Evolutionary conservation across 305 asterid genomes (phyloP), one percentile per base, ranked within the genome.

Genomic region (Fraxinus dipetala): DNA sequence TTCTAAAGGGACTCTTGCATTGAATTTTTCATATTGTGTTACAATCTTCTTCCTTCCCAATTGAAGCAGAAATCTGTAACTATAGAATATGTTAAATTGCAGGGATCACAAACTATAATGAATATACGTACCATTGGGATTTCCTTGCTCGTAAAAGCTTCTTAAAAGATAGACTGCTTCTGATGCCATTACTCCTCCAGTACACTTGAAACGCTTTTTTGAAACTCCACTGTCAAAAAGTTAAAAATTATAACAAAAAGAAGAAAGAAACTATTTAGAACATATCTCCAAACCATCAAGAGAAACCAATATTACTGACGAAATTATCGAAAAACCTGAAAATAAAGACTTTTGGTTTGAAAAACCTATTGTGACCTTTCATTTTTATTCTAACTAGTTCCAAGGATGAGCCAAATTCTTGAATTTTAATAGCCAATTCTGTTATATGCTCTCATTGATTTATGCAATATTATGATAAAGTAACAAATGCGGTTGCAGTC

Each of bases 121-220:
- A 81, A 84, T 77, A 78, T 76, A 80, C 82, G 80, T 89, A 87
- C 96, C 98, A 80, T 94, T 95, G 81, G 98, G 97, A 88, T 95
- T 95, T 80, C 99, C 98, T 87, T 91, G 98, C 87, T 92, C 98
- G 80, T 94, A 94, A 89, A 95, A 95, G 85, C 87, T 86, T 83
- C 90, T 85, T 7, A 95, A 77, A 81, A 95, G 91, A 86, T 88
- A 79, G 51, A 94, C 82, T 45, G 97, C 98, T 86, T 92, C 95
- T 14, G 91, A 82, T 45, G 97, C 97, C 96, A 92, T 89, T 72
- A 95, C 82, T 86, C 98, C 98, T 81, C 97, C 96, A 16, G 88
- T 87, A 89, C 97, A 94, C 87, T 84, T 91, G 84, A 90, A 95
- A 63, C 93, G 91, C 85, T 82, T 88, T 83, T 73, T 87, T 5